A percentile compares a stretch with the other conserved stretches of the same genome.
Evolutionary conservation across 2,329 filamentous ascomycete genomes (phyloP).

Genomic region (Aspergillus hiratsukae): DNA sequence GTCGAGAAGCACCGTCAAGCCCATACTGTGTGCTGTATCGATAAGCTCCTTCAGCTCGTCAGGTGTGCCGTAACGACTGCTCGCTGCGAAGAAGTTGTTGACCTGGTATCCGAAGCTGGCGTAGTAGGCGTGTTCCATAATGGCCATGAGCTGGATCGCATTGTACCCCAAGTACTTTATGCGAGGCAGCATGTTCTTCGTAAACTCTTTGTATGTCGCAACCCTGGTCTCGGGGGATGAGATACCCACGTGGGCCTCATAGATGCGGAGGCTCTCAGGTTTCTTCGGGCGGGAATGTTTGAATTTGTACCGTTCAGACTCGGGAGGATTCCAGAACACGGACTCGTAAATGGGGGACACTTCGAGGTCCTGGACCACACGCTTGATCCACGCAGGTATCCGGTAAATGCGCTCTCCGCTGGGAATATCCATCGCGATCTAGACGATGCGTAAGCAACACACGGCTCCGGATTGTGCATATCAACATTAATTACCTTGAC

Average conservation of each 20-base stretch:
- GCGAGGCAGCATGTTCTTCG: constrained; percentile 80
- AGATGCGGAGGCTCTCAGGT: constrained; percentile 82
- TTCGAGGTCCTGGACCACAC: constrained; percentile 86
- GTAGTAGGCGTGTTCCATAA: constrained; percentile 99
- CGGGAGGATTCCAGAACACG: constrained; percentile 92
- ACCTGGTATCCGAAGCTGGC: constrained; percentile 98
- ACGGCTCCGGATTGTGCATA: not conserved
- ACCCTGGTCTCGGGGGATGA: constrained; percentile 86
- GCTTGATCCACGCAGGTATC: constrained; percentile 93
- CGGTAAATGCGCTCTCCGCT: constrained; percentile 78
- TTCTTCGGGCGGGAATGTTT: constrained; percentile 78
- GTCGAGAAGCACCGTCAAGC: constrained; percentile 85
- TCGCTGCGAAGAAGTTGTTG: constrained; percentile 98
- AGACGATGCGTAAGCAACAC: not conserved
- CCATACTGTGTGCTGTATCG: constrained; percentile 87
- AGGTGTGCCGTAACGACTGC: constrained; percentile 87
- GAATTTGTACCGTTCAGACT: constrained; percentile 71
- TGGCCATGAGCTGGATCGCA: constrained; percentile 94
- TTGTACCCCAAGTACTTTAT: constrained; percentile 93
- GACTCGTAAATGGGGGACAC: constrained; percentile 93
- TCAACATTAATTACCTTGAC: constrained; percentile 67
- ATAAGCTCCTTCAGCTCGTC: constrained; percentile 96
- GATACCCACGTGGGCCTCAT: constrained; percentile 98
- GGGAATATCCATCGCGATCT: constrained; percentile 81
- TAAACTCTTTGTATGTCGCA: constrained; percentile 96